Conservation (phyloP, 2,329 filamentous ascomycete genomes). For the Exophiala bonariae region DNA sequence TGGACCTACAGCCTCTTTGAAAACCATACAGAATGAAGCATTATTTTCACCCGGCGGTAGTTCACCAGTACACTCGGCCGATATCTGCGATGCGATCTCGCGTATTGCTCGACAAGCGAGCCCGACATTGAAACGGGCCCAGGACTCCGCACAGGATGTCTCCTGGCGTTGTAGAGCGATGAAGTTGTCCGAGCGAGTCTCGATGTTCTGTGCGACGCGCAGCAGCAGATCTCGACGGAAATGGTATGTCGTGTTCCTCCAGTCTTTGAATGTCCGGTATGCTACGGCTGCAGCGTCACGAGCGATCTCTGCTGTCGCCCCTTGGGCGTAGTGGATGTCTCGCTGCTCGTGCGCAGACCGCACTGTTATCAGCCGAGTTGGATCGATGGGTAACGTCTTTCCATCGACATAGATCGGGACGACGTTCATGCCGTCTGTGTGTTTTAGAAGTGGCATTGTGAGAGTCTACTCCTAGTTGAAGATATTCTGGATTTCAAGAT, state of each 20-base stretch:
- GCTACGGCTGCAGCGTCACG: conserved; percentile 1
- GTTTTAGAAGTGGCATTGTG: too few species aligned
- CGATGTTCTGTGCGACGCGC: conserved; percentile 64
- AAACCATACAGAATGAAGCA: background rate
- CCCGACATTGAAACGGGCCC: conserved; percentile 6
- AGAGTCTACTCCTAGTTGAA: too few species aligned
- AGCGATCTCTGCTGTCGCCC: background rate
- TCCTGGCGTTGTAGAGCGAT: conserved; percentile 59
- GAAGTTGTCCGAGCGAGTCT: conserved; percentile 60
- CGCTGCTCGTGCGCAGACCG: conserved; percentile 1
- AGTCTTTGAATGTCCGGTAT: conserved; percentile 62
- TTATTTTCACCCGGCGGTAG: conserved; percentile 1
- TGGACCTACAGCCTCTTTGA: conserved; percentile 30
- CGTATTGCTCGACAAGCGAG: conserved; percentile 1
- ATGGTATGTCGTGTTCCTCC: conserved; percentile 62
- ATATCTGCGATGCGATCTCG: conserved; percentile 3
- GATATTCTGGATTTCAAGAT: too few species aligned
- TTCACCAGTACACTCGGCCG: background rate
- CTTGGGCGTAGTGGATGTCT: conserved; percentile 6
- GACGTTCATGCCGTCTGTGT: too few species aligned
- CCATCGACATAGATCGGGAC: conserved; percentile 6
- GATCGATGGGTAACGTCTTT: background rate
- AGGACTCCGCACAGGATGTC: conserved; percentile 35
- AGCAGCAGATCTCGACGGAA: conserved; percentile 59
- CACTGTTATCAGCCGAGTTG: conserved; percentile 2